Conservation (phyloP, 2,329 filamentous ascomycete genomes). For the Rachicladosporium sp. region DNA sequence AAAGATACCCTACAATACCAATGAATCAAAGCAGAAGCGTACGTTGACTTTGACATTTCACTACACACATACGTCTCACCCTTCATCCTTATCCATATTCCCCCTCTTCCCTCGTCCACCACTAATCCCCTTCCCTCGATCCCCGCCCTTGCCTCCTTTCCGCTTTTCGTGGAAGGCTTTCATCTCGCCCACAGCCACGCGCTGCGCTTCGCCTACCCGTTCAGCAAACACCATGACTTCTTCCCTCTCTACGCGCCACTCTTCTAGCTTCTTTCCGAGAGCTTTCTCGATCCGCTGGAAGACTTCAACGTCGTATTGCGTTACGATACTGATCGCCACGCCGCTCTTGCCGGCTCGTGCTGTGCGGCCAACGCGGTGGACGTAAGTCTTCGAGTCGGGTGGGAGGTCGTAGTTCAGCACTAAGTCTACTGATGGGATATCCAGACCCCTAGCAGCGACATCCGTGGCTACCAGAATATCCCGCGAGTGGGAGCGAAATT, state of each 20-base stretch:
- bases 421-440: conserved; percentile 82
- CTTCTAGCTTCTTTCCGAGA: conserved; percentile 61
- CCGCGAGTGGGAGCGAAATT: conserved; percentile 70
- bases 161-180: conserved; percentile 62
- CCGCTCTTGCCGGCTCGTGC: conserved; percentile 78
- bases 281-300: conserved; percentile 73
- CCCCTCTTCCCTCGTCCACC: conserved; percentile 40
- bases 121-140: conserved; percentile 37
- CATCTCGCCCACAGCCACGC: conserved; percentile 68
- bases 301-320: conserved; percentile 76
- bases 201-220: conserved; percentile 71
- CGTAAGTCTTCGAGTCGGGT: conserved; percentile 76
- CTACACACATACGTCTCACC: conserved; percentile 18
- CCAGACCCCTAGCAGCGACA: conserved; percentile 79
- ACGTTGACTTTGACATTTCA: too few relatives aligned
- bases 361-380: conserved; percentile 79
- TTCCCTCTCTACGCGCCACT: conserved; percentile 61
- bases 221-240: conserved; percentile 73
- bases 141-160: conserved; percentile 37
- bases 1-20: too few relatives aligned
- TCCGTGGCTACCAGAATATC: conserved; percentile 88
- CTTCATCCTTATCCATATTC: conserved; percentile 67
- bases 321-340: conserved; percentile 67
- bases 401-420: conserved; percentile 81
- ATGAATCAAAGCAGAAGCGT: too few relatives aligned